Conservation (phyloP, 2,329 filamentous ascomycete species). For the Trichoderma asperellum region DNA sequence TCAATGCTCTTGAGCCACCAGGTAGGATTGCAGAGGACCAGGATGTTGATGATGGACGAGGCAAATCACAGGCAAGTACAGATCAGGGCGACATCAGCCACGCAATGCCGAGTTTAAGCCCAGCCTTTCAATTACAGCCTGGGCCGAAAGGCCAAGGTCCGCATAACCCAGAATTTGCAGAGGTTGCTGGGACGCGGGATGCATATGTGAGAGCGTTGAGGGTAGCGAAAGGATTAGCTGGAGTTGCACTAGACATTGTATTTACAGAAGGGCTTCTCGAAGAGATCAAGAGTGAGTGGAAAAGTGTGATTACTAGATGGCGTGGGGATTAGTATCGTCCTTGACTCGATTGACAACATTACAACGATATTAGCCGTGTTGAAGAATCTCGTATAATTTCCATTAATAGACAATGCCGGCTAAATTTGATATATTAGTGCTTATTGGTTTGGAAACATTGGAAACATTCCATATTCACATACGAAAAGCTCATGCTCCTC, state of each 20-base stretch:
- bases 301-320: background rate
- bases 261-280: conserved; percentile 47
- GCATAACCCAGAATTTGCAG: conserved; percentile 58
- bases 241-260: conserved; percentile 53
- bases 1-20: conserved; percentile 45
- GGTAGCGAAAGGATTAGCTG: conserved; percentile 54
- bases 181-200: conserved; percentile 52
- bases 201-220: conserved; percentile 52
- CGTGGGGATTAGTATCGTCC: background rate
- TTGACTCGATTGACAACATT: too few relatives aligned
- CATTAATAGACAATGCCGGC: too few relatives aligned
- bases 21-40: conserved; percentile 43
- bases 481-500: too few relatives aligned
- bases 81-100: conserved; percentile 65
- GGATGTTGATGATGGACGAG: conserved; percentile 47
- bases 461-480: too few relatives aligned
- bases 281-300: conserved; percentile 42
- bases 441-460: too few relatives aligned
- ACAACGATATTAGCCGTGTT: too few relatives aligned
- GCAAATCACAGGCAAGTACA: conserved; percentile 56
- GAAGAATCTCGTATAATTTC: too few relatives aligned
- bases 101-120: conserved; percentile 58
- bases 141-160: conserved; percentile 44
- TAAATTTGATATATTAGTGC: too few relatives aligned
- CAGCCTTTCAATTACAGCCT: conserved; percentile 56